Evolutionary conservation across 2,329 filamentous ascomycete species (phyloP), one percentile per base, ranked within the genome.

Genomic region (Colletotrichum sojae): DNA sequence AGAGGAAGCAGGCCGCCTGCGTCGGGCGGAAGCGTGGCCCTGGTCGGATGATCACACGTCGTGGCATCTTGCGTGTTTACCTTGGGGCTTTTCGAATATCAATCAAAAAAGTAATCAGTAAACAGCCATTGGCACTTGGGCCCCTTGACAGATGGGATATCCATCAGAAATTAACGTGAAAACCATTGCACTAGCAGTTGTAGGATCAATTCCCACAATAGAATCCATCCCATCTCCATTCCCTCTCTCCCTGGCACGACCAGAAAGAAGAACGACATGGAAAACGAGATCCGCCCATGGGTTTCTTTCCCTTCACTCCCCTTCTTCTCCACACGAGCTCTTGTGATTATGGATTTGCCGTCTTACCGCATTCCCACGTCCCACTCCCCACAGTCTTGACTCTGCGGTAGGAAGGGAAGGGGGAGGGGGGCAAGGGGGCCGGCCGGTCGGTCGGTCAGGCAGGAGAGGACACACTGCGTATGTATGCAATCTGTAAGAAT

Each of bases 381-480:
- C 59, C 59, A 63, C 45, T 57, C 65, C 53, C 65, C 67, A 67
- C 56, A 67, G 39, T 71, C 69, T 61, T 61, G 49, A 69, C 69
- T 69, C 60, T 69, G 55, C 59, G 59, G 55, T 60, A 63, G 61
- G 16, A 9, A 18, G 39, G 16, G 36, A 43, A 36, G 49, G 20
- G 27, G 36, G 10, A 43, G 15, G 40, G 40, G 13, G 16, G 9
- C 9, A 9, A 3, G 31, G 31, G 31, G 31, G 31, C 31, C 31
- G 31, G 31, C 6, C 31, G 31, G 31, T 10, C 31, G 10, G 22
- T 25, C 22, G 9, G 31, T 2, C 8, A 36, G 1, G 10, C 31
- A 9, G 8, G 31, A 36, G 31, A 36, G 10, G 10, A 8, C 27
- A 20, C 27, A 45, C 56, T 22, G 56, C 45, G 27, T 18, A 43